These are phyloP conservation scores for Peltaster fructicola DNA, from an alignment of 2,329 filamentous ascomycete genomes.

Conservation along the genomic window DNA sequence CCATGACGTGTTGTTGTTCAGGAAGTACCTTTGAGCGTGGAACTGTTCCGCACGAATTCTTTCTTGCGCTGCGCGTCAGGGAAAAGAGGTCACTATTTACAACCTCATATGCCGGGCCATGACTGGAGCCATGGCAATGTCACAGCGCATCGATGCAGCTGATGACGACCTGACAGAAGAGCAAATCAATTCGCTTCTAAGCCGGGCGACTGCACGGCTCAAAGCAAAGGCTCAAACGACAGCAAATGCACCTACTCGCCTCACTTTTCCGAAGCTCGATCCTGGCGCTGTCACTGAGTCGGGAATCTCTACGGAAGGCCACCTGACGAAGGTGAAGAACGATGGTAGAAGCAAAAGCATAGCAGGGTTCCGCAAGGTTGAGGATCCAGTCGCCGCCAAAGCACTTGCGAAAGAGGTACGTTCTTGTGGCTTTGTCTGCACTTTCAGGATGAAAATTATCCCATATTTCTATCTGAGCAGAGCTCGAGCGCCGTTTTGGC, in stretches of 20 bases:
- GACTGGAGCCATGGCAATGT: too few relatives aligned
- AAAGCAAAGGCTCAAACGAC: conserved; percentile 22
- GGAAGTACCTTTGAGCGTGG: too few relatives aligned
- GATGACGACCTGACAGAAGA: conserved; percentile 39
- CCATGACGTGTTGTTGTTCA: too few relatives aligned
- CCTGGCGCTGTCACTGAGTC: conserved; percentile 30
- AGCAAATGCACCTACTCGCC: conserved; percentile 8
- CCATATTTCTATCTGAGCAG: conserved; percentile 53
- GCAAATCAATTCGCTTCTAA: conserved; percentile 45
- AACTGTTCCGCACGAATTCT: too few relatives aligned
- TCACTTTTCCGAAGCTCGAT: conserved; percentile 35
- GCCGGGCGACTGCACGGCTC: conserved; percentile 44
- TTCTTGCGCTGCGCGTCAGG: too few relatives aligned
- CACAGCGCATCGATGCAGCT: too few relatives aligned
- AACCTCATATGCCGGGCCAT: too few relatives aligned
- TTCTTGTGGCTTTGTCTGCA: conserved; percentile 15
- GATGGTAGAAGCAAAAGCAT: conserved; percentile 31
- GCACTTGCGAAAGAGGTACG: conserved; percentile 35
- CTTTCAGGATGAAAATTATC: conserved; percentile 61
- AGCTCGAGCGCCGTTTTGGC: conserved; percentile 63
- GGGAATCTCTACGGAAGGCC: conserved; percentile 35
- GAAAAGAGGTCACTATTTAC: too few relatives aligned
- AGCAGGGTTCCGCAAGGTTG: conserved; percentile 31
- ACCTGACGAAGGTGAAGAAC: conserved; percentile 36
- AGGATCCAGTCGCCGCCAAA: conserved; percentile 33